Conservation (phyloP, 2,329 filamentous ascomycete species). For the Diaporthe citri region DNA sequence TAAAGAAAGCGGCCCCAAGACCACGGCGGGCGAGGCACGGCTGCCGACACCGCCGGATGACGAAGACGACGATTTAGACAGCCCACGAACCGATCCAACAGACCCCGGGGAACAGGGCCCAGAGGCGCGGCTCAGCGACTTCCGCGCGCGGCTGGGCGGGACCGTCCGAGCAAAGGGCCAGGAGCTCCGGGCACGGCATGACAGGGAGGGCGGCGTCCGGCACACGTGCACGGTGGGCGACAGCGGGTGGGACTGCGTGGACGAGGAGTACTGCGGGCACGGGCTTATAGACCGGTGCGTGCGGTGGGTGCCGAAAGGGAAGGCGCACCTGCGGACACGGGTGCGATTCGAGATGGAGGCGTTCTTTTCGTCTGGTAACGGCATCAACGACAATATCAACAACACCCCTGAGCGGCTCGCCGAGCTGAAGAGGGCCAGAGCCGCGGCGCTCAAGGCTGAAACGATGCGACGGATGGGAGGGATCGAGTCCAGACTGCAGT, state of each 20-base stretch:
- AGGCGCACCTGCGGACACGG: neutral
- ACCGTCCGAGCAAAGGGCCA: neutral
- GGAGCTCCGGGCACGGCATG: slow-evolving; percentile 4
- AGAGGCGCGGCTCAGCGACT: neutral
- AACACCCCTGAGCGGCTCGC: slow-evolving; percentile 4
- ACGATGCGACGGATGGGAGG: slow-evolving; percentile 1
- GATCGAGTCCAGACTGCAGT: neutral
- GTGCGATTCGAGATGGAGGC: slow-evolving; percentile 24
- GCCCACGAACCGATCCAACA: neutral
- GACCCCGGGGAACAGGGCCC: neutral
- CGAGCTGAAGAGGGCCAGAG: slow-evolving; percentile 12
- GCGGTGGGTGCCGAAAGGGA: slow-evolving; percentile 1
- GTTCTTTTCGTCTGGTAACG: neutral
- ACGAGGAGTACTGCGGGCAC: slow-evolving; percentile 33
- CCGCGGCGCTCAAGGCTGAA: slow-evolving; percentile 3
- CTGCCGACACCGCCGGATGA: slow-evolving; percentile 6
- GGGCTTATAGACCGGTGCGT: slow-evolving; percentile 32
- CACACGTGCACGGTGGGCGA: slow-evolving; percentile 21
- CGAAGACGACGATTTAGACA: too few relatives aligned
- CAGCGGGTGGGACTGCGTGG: slow-evolving; percentile 23
- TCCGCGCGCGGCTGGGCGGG: neutral
- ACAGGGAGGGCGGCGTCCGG: slow-evolving; percentile 2
- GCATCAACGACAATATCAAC: neutral
- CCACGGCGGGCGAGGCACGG: too few relatives aligned
- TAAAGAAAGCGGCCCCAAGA: neutral